Evolutionary conservation across 2,329 filamentous ascomycete species (phyloP).

Genomic region (Aureobasidium sp.): DNA sequence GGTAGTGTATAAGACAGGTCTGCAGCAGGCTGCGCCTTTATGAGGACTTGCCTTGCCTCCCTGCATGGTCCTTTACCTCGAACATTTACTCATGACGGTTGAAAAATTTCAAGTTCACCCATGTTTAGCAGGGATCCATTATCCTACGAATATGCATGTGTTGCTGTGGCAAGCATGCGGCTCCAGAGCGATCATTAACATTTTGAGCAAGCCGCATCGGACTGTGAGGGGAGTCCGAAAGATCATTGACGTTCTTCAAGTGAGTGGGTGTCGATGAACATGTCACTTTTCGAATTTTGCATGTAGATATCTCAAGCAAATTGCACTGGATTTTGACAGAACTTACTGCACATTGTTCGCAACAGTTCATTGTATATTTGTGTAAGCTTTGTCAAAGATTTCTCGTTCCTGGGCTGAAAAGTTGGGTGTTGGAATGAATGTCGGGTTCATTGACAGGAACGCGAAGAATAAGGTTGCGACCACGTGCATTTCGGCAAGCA

Average conservation of each 20-base stretch:
- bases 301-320: too few species aligned
- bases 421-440: too few species aligned
- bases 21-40: conserved; percentile 1
- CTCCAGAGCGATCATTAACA: background rate
- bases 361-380: too few species aligned
- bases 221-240: background rate
- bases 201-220: background rate
- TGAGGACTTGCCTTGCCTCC: background rate
- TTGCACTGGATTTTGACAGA: too few species aligned
- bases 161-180: conserved; percentile 10
- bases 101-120: background rate
- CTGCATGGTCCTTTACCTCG: conserved; percentile 4
- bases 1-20: background rate
- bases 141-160: conserved; percentile 8
- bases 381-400: too few species aligned
- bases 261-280: too few species aligned
- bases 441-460: too few species aligned
- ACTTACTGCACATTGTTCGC: too few species aligned
- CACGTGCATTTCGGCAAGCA: background rate
- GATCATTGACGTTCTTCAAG: background rate
- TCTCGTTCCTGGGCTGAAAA: too few species aligned
- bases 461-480: background rate
- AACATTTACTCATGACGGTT: background rate
- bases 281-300: too few species aligned
- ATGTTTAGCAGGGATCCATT: background rate